A percentile compares a stretch with the other conserved stretches of the same genome.
Evolutionary conservation across 1,284 basidiomycete genomes (phyloP).

Genomic region (Ganoderma lucidum): DNA sequence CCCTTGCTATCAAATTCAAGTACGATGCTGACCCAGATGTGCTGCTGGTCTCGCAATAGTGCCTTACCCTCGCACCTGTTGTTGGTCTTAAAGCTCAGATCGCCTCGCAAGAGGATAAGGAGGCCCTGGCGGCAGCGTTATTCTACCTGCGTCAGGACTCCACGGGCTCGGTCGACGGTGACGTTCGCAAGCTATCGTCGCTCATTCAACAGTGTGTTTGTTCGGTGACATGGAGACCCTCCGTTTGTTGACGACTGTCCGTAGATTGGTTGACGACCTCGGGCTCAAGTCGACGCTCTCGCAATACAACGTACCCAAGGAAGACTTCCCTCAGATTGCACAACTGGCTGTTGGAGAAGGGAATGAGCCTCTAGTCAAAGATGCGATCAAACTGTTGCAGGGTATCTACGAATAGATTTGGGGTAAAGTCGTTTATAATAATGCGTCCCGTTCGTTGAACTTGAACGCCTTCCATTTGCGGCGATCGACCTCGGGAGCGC

Average conservation of each 20-base stretch:
- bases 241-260: constrained; percentile 6
- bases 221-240: background rate
- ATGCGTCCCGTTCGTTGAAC: background rate
- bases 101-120: constrained; percentile 65
- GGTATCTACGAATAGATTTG: constrained; percentile 46
- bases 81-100: constrained; percentile 65
- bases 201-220: constrained; percentile 61
- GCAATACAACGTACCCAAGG: constrained; percentile 66
- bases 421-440: background rate
- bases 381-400: constrained; percentile 57
- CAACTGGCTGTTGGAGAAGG: constrained; percentile 52
- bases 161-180: constrained; percentile 67
- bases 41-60: constrained; percentile 48
- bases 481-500: background rate
- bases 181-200: constrained; percentile 59
- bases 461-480: background rate
- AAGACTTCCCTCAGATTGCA: constrained; percentile 61
- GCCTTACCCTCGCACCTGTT: constrained; percentile 76
- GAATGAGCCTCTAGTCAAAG: constrained; percentile 46
- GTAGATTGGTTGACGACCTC: constrained; percentile 62
- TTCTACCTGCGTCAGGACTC: constrained; percentile 64
- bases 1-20: background rate
- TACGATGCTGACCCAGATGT: background rate
- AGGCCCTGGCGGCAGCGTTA: constrained; percentile 60
- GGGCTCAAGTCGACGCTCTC: constrained; percentile 63